Conservation (phyloP, 2,329 filamentous ascomycete species). For the Fusarium phyllophilum region DNA sequence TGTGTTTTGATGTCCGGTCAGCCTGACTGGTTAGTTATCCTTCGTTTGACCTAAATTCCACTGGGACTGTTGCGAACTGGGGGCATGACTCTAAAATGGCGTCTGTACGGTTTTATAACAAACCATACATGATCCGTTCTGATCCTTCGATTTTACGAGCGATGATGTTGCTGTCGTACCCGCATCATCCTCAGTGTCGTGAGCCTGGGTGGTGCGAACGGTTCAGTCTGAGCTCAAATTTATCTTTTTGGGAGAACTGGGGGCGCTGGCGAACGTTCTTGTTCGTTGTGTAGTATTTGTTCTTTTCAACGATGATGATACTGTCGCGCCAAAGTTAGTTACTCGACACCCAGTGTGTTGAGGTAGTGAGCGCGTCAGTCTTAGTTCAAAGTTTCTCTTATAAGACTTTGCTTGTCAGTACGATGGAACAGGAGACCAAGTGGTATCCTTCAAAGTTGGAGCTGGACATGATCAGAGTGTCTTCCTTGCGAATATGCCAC, state of each 20-base stretch:
- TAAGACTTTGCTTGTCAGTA: not conserved
- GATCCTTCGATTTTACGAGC: not conserved
- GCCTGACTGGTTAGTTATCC: not conserved
- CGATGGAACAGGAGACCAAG: not conserved
- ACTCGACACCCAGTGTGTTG: not conserved
- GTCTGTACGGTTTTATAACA: fast-evolving
- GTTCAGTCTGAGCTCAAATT: not conserved
- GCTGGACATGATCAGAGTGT: not conserved
- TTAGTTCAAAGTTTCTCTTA: not conserved
- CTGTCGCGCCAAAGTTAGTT: not conserved
- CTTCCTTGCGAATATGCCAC: too few relatives aligned
- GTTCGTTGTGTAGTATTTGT: not conserved
- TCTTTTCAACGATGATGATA: not conserved
- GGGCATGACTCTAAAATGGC: not conserved
- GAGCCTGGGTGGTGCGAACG: not conserved
- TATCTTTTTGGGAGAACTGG: not conserved
- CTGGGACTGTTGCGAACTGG: fast-evolving
- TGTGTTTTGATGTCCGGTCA: not conserved
- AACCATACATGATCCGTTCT: fast-evolving
- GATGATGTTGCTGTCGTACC: not conserved
- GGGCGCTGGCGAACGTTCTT: not conserved
- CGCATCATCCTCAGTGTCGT: not conserved
- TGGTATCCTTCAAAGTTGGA: not conserved
- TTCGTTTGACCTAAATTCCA: fast-evolving
- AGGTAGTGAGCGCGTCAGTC: not conserved